Evolutionary conservation across 2,329 filamentous ascomycete species (phyloP).

Genomic region (Neonectria magnoliae): DNA sequence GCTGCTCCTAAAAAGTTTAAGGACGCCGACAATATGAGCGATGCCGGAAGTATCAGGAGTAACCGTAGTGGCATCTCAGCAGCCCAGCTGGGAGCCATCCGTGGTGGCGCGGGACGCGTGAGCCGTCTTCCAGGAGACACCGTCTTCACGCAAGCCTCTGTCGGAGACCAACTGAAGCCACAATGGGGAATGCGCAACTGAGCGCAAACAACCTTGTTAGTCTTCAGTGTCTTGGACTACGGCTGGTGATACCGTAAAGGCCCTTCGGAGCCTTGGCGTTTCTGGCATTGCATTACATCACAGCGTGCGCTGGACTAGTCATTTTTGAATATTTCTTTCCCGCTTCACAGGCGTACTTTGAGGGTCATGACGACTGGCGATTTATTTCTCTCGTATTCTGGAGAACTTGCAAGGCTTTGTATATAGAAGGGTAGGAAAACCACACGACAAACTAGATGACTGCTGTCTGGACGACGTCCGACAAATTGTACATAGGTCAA

Average conservation of each 20-base stretch:
- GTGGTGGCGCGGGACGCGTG: slow-evolving; percentile 85
- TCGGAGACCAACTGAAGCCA: slow-evolving; percentile 70
- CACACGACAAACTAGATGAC: slow-evolving; percentile 43
- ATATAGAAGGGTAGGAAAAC: slow-evolving; percentile 49
- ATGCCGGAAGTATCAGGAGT: slow-evolving; percentile 72
- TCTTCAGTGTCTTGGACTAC: slow-evolving; percentile 13
- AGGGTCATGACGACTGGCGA: slow-evolving; percentile 46
- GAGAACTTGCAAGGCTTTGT: slow-evolving; percentile 45
- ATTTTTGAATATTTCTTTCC: slow-evolving; percentile 36
- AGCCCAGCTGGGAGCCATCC: slow-evolving; percentile 75
- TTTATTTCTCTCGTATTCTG: slow-evolving; percentile 37
- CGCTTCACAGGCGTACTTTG: slow-evolving; percentile 42
- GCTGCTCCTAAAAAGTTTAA: slow-evolving; percentile 80
- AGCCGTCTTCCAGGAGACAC: slow-evolving; percentile 84
- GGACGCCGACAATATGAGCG: slow-evolving; percentile 68
- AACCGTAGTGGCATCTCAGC: slow-evolving; percentile 79
- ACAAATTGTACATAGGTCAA: slow-evolving; percentile 46
- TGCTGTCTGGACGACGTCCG: slow-evolving; percentile 34
- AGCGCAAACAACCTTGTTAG: slow-evolving; percentile 27
- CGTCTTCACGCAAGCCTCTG: slow-evolving; percentile 79
- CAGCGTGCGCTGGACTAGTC: slow-evolving; percentile 42
- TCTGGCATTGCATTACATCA: slow-evolving; percentile 41
- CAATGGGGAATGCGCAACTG: slow-evolving; percentile 65
- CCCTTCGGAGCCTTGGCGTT: slow-evolving; percentile 33
- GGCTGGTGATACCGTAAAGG: slow-evolving; percentile 16